Percentiles rank a stretch among this genome's conserved stretches.
These are phyloP conservation scores for Betula pendula DNA, from an alignment of 306 rosid species.

Conservation along the genomic window DNA sequence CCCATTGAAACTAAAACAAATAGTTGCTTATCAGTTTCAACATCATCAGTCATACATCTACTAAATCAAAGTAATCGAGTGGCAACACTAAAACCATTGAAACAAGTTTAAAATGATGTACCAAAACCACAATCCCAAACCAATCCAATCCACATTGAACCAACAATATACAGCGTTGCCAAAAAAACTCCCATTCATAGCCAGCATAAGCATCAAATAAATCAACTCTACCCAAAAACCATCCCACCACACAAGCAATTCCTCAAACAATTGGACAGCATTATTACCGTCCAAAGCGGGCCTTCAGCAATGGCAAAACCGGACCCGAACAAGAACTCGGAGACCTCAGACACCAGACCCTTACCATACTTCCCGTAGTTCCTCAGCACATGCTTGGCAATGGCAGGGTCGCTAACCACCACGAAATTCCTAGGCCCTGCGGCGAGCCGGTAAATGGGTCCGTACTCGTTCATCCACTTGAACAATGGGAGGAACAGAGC, in stretches of 20 bases:
- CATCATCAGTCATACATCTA: not conserved
- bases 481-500: constrained; percentile 85
- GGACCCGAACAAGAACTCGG: constrained; percentile 81
- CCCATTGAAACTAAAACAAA: not conserved
- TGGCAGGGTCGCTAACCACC: constrained; percentile 89
- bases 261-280: not conserved
- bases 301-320: constrained; percentile 98
- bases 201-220: not conserved
- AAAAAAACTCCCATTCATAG: not conserved
- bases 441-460: constrained; percentile 81
- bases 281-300: constrained; percentile 93
- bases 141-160: not conserved
- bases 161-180: not conserved
- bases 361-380: constrained; percentile 73
- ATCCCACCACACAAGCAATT: not conserved
- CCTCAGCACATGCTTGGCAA: constrained; percentile 83
- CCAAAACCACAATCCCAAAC: not conserved
- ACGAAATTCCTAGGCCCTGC: constrained; percentile 93
- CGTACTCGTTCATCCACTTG: constrained; percentile 87
- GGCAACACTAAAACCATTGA: not conserved
- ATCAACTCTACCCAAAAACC: not conserved
- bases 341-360: constrained; percentile 88
- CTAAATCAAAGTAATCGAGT: not conserved
- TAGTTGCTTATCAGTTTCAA: not conserved
- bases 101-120: not conserved